Evolutionary conservation across 148 eudicot genomes (phyloP).

Genomic region (Simmondsia chinensis): DNA sequence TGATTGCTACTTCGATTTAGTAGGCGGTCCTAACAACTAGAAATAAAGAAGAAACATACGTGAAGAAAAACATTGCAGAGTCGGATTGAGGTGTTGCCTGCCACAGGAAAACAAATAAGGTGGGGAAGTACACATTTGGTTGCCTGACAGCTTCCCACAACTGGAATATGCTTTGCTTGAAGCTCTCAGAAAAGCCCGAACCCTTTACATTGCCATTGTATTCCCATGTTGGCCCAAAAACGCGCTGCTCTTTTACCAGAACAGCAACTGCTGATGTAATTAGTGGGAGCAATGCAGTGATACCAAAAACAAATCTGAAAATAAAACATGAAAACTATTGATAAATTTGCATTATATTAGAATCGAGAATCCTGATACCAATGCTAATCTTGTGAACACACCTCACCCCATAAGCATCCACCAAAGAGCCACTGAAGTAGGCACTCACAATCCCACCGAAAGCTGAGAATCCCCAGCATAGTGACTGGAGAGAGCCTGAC

Average conservation of each 20-base stretch:
- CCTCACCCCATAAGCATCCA: conserved; percentile 98
- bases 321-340: conserved; percentile 1
- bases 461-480: conserved; percentile 99
- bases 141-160: conserved; percentile 78
- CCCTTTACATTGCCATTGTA: conserved; percentile 20
- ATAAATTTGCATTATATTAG: neutral
- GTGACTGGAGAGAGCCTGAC: conserved; percentile 96
- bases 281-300: conserved; percentile 90
- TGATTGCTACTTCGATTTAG: no score
- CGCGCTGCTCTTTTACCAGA: conserved; percentile 74
- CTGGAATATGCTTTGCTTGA: conserved; percentile 45
- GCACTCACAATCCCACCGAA: conserved; percentile 93
- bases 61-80: conserved; percentile 93
- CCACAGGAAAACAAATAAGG: conserved; percentile 89
- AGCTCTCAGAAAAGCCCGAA: conserved; percentile 36
- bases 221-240: conserved; percentile 31
- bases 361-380: neutral
- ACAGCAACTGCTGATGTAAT: conserved; percentile 94
- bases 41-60: conserved; percentile 37
- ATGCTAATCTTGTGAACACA: conserved; percentile 16
- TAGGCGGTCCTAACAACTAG: no score
- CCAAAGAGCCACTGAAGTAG: conserved; percentile 97
- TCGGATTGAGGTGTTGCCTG: conserved; percentile 99
- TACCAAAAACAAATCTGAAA: conserved; percentile 94
- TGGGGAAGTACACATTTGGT: conserved; percentile 88